Evolutionary conservation across 2,329 filamentous ascomycete genomes (phyloP), one percentile per base, ranked within the genome.

Genomic region (Colletotrichum falcatum): DNA sequence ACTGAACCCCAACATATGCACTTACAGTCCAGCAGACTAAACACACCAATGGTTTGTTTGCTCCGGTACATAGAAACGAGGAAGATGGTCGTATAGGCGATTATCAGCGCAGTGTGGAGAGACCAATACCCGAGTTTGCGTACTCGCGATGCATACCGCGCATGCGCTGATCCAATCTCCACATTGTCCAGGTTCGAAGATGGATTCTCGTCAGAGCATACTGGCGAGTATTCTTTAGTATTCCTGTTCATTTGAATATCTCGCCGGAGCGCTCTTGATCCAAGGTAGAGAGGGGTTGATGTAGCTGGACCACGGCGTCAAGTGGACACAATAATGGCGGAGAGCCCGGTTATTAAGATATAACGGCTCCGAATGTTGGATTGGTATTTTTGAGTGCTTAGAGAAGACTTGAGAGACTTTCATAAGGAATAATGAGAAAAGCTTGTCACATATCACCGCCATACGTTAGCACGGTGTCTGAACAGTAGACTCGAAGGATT

Each of bases 11-110:
- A 12, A n/a, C n/a, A n/a, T n/a, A n/a, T 1, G 48, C 5, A 33
- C 59, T 23, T 33, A 71, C 69, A 69, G 33, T 71, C 69, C 12
- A 71, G 14, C n/a, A 70, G 14, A n/a, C 66, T 53, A 7, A 71
- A 71, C 2, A 65, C 66, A 1, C 65, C 65, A 2, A 33, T 42
- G 1, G 11, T 26, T 18, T 28, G 8, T n/a, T 35, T 65, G 33
- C 30, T 51, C 11, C 16, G 12, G 14, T 30, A 7, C 37, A 58
- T 33, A 3, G 60, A 65, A 20, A 65, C 6, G 16, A 56, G 2
- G 23, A 71, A 71, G 1, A 70, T 44, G 4, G 33, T 35, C 18
- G 69, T 70, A 49, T 71, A 71, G 8, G 53, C 20, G 33, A 35
- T 39, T 2, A 71, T 46, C 2, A 71, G 39, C 18, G 35, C 12